phyloP scores from a whole-genome alignment of 108 stramenopile genomes.

The Cyclostephanos invisitatus region DNA sequence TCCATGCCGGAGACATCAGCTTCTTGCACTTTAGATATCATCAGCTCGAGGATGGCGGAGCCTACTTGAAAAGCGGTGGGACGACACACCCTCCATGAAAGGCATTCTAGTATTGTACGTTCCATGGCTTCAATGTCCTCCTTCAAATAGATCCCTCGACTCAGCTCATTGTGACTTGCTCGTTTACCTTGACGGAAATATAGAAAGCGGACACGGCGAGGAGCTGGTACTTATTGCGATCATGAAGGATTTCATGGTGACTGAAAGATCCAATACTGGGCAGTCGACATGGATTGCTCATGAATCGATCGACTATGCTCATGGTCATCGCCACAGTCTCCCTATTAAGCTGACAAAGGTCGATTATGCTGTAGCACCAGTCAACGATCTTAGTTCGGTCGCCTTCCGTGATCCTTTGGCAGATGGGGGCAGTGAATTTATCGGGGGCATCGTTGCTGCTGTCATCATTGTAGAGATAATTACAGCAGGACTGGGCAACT shows the following conservation, averaged over 20 bases:
- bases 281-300: constrained; percentile 3
- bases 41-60: constrained; percentile 23
- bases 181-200: constrained; percentile 60
- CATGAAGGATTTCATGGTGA: constrained; percentile 3
- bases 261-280: no score
- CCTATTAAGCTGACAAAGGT: constrained; percentile 14
- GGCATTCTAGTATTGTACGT: constrained; percentile 24
- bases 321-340: constrained; percentile 21
- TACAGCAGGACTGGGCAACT: not conserved
- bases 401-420: no score
- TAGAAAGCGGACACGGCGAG: constrained; percentile 58
- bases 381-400: constrained; percentile 17
- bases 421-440: not conserved
- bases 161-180: constrained; percentile 56
- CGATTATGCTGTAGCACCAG: constrained; percentile 30
- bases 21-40: not conserved
- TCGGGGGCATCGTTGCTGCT: not conserved
- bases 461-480: constrained; percentile 3
- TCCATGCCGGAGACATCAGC: not conserved
- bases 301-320: constrained; percentile 30
- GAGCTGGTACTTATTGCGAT: constrained; percentile 56
- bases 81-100: constrained; percentile 43
- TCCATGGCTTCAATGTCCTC: constrained; percentile 67
- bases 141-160: constrained; percentile 49
- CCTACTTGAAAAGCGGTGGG: constrained; percentile 41